Percentiles rank a stretch among this genome's conserved stretches.
Evolutionary conservation across 768 basidiomycete species (phyloP).

Genomic region (Suillus bovinus): DNA sequence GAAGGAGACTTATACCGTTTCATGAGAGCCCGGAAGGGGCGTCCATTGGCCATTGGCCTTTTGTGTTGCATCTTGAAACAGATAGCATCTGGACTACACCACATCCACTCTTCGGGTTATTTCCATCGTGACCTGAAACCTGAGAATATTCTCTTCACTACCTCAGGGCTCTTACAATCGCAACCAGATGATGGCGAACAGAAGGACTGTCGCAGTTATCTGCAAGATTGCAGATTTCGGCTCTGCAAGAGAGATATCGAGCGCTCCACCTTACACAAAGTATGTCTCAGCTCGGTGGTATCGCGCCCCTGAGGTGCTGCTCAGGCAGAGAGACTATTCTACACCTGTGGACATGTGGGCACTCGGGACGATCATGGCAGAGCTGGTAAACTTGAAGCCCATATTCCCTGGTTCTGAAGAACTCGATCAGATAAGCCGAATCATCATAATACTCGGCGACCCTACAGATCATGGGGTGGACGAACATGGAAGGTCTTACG

Average conservation of each 20-base stretch:
- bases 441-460: slow-evolving; percentile 90
- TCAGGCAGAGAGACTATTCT: slow-evolving; percentile 90
- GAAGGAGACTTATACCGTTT: slow-evolving; percentile 99
- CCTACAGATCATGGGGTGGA: slow-evolving; percentile 84
- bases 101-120: slow-evolving; percentile 90
- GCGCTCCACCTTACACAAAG: slow-evolving; percentile 93
- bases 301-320: slow-evolving; percentile 94
- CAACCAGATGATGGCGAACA: slow-evolving; percentile 66
- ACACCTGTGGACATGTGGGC: slow-evolving; percentile 99
- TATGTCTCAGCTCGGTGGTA: slow-evolving; percentile 99
- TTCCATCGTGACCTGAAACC: slow-evolving; percentile 99
- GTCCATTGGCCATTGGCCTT: slow-evolving; percentile 91
- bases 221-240: slow-evolving; percentile 99
- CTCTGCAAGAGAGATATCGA: slow-evolving; percentile 85
- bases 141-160: slow-evolving; percentile 98
- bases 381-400: slow-evolving; percentile 91
- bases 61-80: slow-evolving; percentile 94
- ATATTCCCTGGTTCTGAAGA: slow-evolving; percentile 94
- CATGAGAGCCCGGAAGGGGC: slow-evolving; percentile 94
- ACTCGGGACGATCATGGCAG: slow-evolving; percentile 96
- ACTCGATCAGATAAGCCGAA: slow-evolving; percentile 87
- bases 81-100: slow-evolving; percentile 87
- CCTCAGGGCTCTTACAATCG: slow-evolving; percentile 81
- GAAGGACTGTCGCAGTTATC: slow-evolving; percentile 91
- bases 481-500: slow-evolving; percentile 60